Evolutionary conservation across 805 yeast genomes (phyloP), one percentile per base, ranked within the genome.

Genomic region (Saturnispora zaruensis): DNA sequence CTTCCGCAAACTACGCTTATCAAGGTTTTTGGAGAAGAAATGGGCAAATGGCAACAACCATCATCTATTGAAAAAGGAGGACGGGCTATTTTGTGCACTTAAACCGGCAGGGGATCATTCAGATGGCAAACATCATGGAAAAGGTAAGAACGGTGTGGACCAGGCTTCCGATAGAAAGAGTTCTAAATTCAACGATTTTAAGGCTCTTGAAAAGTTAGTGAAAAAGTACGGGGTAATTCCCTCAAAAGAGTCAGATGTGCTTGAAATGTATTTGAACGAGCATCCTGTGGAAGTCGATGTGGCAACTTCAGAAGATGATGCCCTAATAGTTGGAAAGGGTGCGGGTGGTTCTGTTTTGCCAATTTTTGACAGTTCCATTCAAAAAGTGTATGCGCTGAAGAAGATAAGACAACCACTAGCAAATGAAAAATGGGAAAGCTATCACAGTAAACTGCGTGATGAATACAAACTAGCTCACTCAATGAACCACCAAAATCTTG

Each of bases 291-390:
- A 37, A 11, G 41, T 52, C 3, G 32, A 33, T 4, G 44, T 38
- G 21, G 51, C 57, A 5, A 51, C 33, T 25, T n/a, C 25, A 8
- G 51, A 45, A 8, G 43, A 48, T 3, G 37, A 46, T 24, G 57
- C 57, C n/a, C 33, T 54, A 8, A 47, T 54, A 5, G 51, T 54
- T 25, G 98, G 98, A 21, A 81, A 90, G 51, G 98, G 98, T 13
- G 97, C 97, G 1, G 90, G 95, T 23, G 97, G 98, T 2, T 83
- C 93, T 0, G 98, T 90, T n/a, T 77, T 84, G 48, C 84, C 89
- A 52, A 78, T 79, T 51, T 76, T 84, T 47, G 73, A 77, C 28
- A 64, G 76, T 0, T 82, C 81, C 55, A 76, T 78, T 23, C 55
- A 51, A 34, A 74, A 77, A 53, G 64, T 87, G 4, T 88, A 78